A percentile compares a stretch with the other conserved stretches of the same genome.
These are phyloP conservation scores for Flaveria robusta DNA, from an alignment of 129 eudicot genomes.

Conservation along the genomic window DNA sequence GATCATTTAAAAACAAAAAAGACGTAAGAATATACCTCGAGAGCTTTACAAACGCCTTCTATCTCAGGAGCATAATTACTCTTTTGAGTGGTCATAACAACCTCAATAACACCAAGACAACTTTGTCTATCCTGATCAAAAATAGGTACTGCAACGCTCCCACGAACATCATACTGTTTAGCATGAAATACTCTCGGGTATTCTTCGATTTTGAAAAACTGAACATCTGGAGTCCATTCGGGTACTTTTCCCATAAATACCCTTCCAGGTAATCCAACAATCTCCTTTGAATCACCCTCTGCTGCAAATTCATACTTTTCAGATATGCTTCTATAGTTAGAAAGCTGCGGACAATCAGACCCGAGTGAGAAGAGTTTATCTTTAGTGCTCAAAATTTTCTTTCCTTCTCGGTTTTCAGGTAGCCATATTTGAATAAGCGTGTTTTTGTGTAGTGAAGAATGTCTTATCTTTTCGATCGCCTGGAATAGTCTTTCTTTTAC, in stretches of 20 bases:
- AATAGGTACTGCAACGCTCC: constrained; percentile 86
- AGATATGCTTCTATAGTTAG: constrained; percentile 65
- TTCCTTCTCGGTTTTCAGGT: constrained; percentile 65
- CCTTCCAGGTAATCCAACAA: constrained; percentile 80
- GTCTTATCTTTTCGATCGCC: constrained; percentile 58
- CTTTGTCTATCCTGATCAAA: constrained; percentile 63
- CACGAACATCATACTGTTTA: constrained; percentile 66
- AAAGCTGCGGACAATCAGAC: constrained; percentile 60
- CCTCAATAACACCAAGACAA: constrained; percentile 90
- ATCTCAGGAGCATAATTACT: constrained; percentile 66
- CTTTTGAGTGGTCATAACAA: constrained; percentile 75
- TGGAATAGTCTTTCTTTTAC: constrained; percentile 63
- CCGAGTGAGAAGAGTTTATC: constrained; percentile 65
- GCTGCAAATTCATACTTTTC: constrained; percentile 55
- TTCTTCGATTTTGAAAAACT: constrained; percentile 69
- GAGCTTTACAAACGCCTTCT: constrained; percentile 84
- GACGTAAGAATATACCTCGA: constrained; percentile 54
- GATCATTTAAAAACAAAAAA: background rate
- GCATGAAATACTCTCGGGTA: constrained; percentile 81
- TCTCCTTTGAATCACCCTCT: constrained; percentile 54
- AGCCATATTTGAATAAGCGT: constrained; percentile 82
- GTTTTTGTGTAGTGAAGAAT: constrained; percentile 46
- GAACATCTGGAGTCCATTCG: constrained; percentile 97
- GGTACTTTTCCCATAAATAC: constrained; percentile 79
- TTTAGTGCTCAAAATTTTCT: constrained; percentile 56